Conservation (phyloP, 192 early-diverging fungal species). For the Coemansia sp. region DNA sequence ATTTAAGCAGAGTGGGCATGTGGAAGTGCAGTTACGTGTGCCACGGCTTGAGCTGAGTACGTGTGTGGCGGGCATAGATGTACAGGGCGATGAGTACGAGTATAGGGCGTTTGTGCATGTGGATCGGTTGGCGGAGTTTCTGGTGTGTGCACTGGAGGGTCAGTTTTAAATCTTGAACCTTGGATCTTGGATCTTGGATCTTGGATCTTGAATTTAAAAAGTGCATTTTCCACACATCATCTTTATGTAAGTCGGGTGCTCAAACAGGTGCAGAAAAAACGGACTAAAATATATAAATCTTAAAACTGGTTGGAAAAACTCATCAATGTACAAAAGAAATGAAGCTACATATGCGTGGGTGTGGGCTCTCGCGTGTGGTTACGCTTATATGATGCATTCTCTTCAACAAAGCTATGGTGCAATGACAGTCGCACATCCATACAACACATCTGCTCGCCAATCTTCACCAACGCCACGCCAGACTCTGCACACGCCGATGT, state of each 20-base stretch:
- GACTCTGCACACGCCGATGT: not conserved
- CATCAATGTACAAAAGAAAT: not conserved
- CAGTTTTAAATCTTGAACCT: not conserved
- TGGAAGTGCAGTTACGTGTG: constrained; percentile 46
- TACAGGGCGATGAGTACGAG: constrained; percentile 11
- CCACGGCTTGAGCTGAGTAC: constrained; percentile 12
- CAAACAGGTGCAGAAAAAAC: too few relatives aligned
- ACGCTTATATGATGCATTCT: constrained; percentile 30
- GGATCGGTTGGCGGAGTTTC: constrained; percentile 19
- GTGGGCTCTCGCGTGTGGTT: constrained; percentile 39
- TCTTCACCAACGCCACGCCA: constrained; percentile 20
- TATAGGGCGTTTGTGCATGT: constrained; percentile 21
- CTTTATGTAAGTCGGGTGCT: too few relatives aligned
- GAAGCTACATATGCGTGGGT: constrained; percentile 21
- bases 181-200: too few relatives aligned
- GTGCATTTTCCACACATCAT: too few relatives aligned
- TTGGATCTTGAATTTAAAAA: too few relatives aligned
- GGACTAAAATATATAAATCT: too few relatives aligned
- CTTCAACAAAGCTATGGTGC: not conserved
- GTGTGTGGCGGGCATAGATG: constrained; percentile 1
- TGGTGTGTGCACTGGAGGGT: constrained; percentile 11
- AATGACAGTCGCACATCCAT: constrained; percentile 17
- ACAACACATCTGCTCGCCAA: constrained; percentile 41
- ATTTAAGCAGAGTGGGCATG: constrained; percentile 19
- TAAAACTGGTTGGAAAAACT: not conserved